Evolutionary conservation across 192 early-diverging fungal genomes (phyloP).

Genomic region (Rhizophagus sp.): DNA sequence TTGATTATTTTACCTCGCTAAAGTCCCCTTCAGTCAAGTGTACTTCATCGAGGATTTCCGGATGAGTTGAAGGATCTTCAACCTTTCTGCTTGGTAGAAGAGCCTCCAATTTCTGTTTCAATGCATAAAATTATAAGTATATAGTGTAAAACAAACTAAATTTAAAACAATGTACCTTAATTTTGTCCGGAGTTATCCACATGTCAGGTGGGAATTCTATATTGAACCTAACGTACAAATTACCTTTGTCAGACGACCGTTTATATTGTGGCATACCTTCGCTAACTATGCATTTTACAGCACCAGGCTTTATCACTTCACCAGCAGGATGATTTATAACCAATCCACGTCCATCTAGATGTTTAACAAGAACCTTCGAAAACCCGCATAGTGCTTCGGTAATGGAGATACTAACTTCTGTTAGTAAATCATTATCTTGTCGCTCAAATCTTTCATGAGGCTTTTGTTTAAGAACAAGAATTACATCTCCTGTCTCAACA

Average conservation of each 20-base stretch:
- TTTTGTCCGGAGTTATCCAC: constrained; percentile 40
- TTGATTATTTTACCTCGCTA: constrained; percentile 12
- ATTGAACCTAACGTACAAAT: constrained; percentile 85
- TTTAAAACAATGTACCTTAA: constrained; percentile 26
- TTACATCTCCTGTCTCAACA: constrained; percentile 86
- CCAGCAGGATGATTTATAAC: constrained; percentile 83
- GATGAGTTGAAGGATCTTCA: constrained; percentile 8
- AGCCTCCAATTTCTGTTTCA: constrained; percentile 13
- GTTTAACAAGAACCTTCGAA: constrained; percentile 70
- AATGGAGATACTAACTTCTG: constrained; percentile 79
- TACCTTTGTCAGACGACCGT: constrained; percentile 74
- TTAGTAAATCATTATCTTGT: constrained; percentile 78
- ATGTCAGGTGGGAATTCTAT: constrained; percentile 79
- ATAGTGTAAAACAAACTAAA: not conserved
- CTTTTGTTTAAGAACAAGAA: constrained; percentile 88
- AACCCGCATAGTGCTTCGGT: constrained; percentile 94
- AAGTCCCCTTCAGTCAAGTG: constrained; percentile 26
- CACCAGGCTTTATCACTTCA: constrained; percentile 82
- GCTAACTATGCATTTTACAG: constrained; percentile 77
- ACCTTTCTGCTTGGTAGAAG: constrained; percentile 12
- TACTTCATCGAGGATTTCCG: constrained; percentile 24
- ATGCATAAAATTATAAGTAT: not conserved
- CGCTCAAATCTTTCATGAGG: constrained; percentile 79
- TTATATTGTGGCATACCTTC: constrained; percentile 94
- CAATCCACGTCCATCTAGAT: constrained; percentile 87